Conservation (phyloP, 306 rosid genomes). For the Prinsepia uniflora region DNA sequence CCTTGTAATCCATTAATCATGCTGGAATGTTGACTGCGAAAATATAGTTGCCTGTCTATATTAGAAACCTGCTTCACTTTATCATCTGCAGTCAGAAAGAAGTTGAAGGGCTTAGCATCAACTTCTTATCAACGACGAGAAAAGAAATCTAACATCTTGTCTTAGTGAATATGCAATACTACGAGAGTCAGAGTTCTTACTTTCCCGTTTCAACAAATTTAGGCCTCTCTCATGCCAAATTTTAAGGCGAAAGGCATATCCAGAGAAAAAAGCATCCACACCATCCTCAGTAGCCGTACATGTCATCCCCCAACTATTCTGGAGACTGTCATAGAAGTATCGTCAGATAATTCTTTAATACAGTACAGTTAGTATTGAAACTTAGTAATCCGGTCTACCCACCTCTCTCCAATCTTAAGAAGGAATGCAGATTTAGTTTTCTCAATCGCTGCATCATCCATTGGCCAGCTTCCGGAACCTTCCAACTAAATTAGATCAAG, state of each 20-base stretch:
- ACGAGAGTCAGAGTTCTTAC: constrained; percentile 40
- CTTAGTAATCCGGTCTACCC: constrained; percentile 18
- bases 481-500: constrained; percentile 56
- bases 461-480: constrained; percentile 99
- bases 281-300: constrained; percentile 72
- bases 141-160: not conserved
- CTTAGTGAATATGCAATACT: not conserved
- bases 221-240: constrained; percentile 95
- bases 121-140: not conserved
- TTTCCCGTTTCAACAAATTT: constrained; percentile 54
- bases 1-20: constrained; percentile 87
- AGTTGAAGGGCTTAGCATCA: constrained; percentile 26
- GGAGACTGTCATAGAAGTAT: constrained; percentile 61
- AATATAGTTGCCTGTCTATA: constrained; percentile 61
- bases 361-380: constrained; percentile 16
- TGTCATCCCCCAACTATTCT: constrained; percentile 65
- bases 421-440: constrained; percentile 88
- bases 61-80: constrained; percentile 51
- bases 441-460: constrained; percentile 84
- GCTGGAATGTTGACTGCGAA: constrained; percentile 77
- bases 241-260: constrained; percentile 89
- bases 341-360: constrained; percentile 23
- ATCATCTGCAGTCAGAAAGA: constrained; percentile 46
- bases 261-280: constrained; percentile 73
- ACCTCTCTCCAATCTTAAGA: constrained; percentile 89